Evolutionary conservation across 2,329 filamentous ascomycete genomes (phyloP), one percentile per base, ranked within the genome.

Genomic region (Cercospora sp.): DNA sequence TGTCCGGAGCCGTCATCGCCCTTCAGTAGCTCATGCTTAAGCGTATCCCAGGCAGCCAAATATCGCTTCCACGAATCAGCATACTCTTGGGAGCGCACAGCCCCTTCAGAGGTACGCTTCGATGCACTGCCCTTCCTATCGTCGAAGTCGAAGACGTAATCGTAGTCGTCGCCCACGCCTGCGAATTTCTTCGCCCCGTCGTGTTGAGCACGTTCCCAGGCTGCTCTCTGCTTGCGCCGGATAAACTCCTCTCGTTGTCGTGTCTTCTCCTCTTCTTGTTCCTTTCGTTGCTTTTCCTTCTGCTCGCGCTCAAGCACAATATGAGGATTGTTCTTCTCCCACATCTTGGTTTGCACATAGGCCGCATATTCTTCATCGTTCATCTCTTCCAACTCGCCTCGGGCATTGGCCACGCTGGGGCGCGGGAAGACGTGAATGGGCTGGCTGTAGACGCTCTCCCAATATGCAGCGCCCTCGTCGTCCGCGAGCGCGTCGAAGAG

Each of bases 401-500:
- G 81, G 61, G 71, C 81, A 63, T 75, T 89, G 79, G 70, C 86
- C 86, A 76, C 83, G 0, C 84, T 83, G 0, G 87, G 80, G 76
- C 96, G 97, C 3, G 88, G 78, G 77, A 96, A 97, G 6, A 88
- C 87, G 79, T 97, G 93, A 60, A 98, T 91, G 0, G 95, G 94
- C 78, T 98, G 94, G 0, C 93, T 94, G 80, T 98, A 99, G n/a
- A 99, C 92, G 16, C 88, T 88, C 79, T 97, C 91, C 95, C 95
- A 99, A 82, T 95, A 99, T 7, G 89, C 87, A 1, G 95, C 95
- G 58, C 94, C 95, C 81, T 99, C 95, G 77, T 98, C 94, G 79
- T 99, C 95, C 42, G 93, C 94, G 80, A 99, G 90, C 33, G 95
- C 95, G 79, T 99, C 95, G 81, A 98, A 98, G 5, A 99, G 89